Conservation (phyloP, 805 yeast species). For the Millerago galiae region DNA sequence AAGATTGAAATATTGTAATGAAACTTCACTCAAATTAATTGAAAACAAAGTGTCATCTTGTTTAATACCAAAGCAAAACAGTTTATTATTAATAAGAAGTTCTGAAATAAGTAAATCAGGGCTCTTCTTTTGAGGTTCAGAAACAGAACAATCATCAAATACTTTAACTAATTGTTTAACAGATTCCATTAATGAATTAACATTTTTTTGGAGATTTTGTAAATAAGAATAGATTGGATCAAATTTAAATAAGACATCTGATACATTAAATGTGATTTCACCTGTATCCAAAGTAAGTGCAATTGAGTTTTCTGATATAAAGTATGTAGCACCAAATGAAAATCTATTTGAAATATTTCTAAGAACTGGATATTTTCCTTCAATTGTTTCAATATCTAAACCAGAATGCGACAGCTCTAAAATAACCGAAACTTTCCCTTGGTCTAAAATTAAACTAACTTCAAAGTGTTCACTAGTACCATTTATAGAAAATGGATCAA, state of each 20-base stretch:
- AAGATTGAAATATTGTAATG: constrained; percentile 10
- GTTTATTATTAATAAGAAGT: neutral
- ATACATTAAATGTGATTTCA: neutral
- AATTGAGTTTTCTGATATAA: neutral
- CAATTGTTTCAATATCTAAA: neutral
- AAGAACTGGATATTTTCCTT: neutral
- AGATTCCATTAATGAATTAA: neutral
- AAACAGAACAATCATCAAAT: neutral
- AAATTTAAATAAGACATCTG: neutral
- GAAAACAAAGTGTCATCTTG: constrained; percentile 1
- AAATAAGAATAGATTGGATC: neutral
- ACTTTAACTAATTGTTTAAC: neutral
- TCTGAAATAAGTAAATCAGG: neutral
- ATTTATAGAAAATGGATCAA: neutral
- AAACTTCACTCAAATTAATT: constrained; percentile 8
- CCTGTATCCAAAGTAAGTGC: neutral
- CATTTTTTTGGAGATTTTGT: neutral
- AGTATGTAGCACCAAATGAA: neutral
- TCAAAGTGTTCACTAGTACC: constrained; percentile 4
- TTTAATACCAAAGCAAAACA: neutral
- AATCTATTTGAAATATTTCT: neutral
- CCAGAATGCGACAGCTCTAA: neutral
- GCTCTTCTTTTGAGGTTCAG: neutral
- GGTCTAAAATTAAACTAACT: neutral
- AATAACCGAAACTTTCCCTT: neutral